Percentiles rank a stretch among this genome's conserved stretches.
phyloP scores from a whole-genome alignment of 1,284 basidiomycete species.

The Pseudomicrostroma phylloplanum region DNA sequence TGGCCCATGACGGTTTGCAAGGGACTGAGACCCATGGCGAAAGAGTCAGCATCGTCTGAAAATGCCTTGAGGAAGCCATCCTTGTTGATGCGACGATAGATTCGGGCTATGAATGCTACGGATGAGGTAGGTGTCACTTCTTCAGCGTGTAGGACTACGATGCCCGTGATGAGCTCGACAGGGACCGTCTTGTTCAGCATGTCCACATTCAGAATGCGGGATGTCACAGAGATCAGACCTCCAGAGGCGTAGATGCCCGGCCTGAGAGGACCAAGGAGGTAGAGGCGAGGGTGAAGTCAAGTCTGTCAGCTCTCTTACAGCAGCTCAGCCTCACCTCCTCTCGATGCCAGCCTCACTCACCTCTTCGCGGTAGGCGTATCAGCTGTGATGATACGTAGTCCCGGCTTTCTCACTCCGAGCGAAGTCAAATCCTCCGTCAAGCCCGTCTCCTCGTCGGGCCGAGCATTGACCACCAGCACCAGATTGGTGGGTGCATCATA shows the following conservation, averaged over 20 bases:
- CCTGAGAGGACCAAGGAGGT: slow-evolving; percentile 4
- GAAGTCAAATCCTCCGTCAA: slow-evolving; percentile 88
- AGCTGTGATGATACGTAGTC: slow-evolving; percentile 74
- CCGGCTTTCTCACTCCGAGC: slow-evolving; percentile 81
- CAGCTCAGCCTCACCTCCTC: background rate
- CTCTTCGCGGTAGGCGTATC: slow-evolving; percentile 75
- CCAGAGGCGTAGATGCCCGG: slow-evolving; percentile 40
- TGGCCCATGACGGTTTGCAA: slow-evolving; percentile 88
- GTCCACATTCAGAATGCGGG: slow-evolving; percentile 87
- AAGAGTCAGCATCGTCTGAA: slow-evolving; percentile 89
- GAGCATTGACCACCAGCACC: slow-evolving; percentile 75
- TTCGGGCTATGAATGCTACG: slow-evolving; percentile 44
- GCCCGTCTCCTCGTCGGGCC: slow-evolving; percentile 75
- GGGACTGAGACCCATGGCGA: slow-evolving; percentile 83
- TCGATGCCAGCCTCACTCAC: slow-evolving; percentile 53
- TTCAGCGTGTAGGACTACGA: slow-evolving; percentile 91
- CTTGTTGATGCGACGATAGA: slow-evolving; percentile 38
- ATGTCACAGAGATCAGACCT: slow-evolving; percentile 81
- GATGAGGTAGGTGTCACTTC: slow-evolving; percentile 64
- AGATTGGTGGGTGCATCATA: slow-evolving; percentile 82
- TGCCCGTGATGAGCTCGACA: slow-evolving; percentile 74
- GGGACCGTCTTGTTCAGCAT: slow-evolving; percentile 82
- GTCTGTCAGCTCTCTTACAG: slow-evolving; percentile 8
- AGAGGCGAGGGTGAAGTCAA: background rate
- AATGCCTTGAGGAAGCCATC: slow-evolving; percentile 90